Percentiles rank a stretch among this genome's conserved stretches.
These are phyloP conservation scores for Penicillium coffeae DNA, from an alignment of 495 filamentous ascomycete genomes.

Conservation along the genomic window DNA sequence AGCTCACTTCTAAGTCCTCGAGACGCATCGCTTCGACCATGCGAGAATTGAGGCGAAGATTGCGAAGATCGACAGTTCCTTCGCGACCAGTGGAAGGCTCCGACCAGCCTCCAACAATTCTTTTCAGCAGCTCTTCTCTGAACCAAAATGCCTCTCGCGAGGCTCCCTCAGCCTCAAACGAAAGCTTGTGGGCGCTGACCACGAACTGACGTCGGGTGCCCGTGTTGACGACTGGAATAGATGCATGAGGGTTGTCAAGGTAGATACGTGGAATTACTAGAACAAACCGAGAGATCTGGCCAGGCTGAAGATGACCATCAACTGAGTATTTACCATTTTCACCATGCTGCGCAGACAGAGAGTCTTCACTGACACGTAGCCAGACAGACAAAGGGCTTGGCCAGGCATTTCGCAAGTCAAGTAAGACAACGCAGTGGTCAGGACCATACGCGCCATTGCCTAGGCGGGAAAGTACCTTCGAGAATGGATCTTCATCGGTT, in stretches of 20 bases:
- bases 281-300: constrained; percentile 72
- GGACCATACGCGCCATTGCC: constrained; percentile 41
- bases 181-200: constrained; percentile 72
- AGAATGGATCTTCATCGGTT: constrained; percentile 31
- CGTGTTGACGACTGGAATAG: constrained; percentile 76
- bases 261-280: constrained; percentile 74
- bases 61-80: constrained; percentile 72
- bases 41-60: constrained; percentile 63
- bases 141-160: constrained; percentile 90
- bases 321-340: constrained; percentile 39
- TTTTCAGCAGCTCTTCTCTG: constrained; percentile 74
- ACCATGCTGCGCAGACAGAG: constrained; percentile 12
- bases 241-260: constrained; percentile 67
- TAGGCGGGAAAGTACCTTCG: constrained; percentile 39
- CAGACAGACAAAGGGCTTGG: constrained; percentile 62
- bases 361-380: constrained; percentile 47
- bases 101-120: constrained; percentile 66
- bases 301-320: constrained; percentile 65
- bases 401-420: constrained; percentile 89
- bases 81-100: constrained; percentile 54
- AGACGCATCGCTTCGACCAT: constrained; percentile 84
- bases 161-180: constrained; percentile 72
- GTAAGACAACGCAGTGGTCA: constrained; percentile 71
- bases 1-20: constrained; percentile 71
- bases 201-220: constrained; percentile 78